These are phyloP conservation scores for Nematocida sp. DNA, from an alignment of 371 early-diverging fungal species.

Conservation along the genomic window DNA sequence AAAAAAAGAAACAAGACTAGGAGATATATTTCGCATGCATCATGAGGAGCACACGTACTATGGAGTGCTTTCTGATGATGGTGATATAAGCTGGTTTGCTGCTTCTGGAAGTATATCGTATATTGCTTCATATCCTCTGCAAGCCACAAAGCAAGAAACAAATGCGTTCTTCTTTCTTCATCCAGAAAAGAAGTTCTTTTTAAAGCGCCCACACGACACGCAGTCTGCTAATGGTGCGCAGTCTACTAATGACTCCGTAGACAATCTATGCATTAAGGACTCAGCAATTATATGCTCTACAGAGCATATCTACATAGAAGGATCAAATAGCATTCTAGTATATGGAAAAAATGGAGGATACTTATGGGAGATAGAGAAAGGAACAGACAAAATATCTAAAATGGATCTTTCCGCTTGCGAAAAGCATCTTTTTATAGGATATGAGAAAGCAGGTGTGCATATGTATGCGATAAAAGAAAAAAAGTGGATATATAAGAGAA, in stretches of 20 bases:
- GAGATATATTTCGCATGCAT: constrained; percentile 7
- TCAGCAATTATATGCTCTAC: not conserved
- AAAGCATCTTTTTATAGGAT: constrained; percentile 10
- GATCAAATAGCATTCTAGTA: not conserved
- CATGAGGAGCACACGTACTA: constrained; percentile 11
- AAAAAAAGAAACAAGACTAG: constrained; percentile 6
- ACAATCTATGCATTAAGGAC: too few relatives aligned
- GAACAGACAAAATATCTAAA: constrained; percentile 8
- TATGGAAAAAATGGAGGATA: constrained; percentile 11
- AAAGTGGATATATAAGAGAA: constrained; percentile 15
- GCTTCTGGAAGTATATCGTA: constrained; percentile 15
- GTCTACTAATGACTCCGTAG: too few relatives aligned
- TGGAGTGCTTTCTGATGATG: not conserved
- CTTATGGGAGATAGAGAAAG: not conserved
- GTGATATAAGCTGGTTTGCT: constrained; percentile 21
- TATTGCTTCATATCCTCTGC: not conserved
- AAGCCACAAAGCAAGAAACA: not conserved
- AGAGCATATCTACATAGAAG: constrained; percentile 2
- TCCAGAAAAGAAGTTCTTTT: not conserved
- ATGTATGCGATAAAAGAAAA: constrained; percentile 3
- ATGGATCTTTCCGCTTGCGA: constrained; percentile 1
- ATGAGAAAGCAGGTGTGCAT: constrained; percentile 13
- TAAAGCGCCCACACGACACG: not conserved
- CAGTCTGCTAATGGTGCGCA: too few relatives aligned
- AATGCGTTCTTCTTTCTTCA: constrained; percentile 9